These are phyloP conservation scores for Termitomyces sp. DNA, from an alignment of 768 basidiomycete genomes.

Conservation along the genomic window DNA sequence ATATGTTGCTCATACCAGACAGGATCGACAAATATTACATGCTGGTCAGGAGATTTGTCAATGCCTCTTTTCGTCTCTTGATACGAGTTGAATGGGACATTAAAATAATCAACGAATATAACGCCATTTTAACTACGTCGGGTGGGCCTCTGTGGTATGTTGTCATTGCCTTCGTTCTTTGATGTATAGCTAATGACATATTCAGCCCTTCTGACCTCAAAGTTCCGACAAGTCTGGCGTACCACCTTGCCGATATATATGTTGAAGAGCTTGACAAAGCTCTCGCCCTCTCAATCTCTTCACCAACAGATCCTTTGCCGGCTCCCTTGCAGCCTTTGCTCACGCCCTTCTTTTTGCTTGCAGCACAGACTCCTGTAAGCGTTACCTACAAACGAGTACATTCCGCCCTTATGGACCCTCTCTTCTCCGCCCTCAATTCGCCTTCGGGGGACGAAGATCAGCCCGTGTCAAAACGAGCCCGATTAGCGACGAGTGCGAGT, in stretches of 20 bases:
- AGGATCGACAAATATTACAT: conserved; percentile 98
- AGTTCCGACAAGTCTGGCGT: conserved; percentile 75
- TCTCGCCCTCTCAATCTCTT: conserved; percentile 33
- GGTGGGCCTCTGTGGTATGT: conserved; percentile 83
- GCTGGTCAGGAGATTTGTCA: conserved; percentile 85
- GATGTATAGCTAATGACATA: neutral
- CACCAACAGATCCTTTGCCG: conserved; percentile 40
- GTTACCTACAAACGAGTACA: conserved; percentile 74
- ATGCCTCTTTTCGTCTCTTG: conserved; percentile 81
- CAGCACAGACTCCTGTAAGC: conserved; percentile 61
- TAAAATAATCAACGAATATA: conserved; percentile 54
- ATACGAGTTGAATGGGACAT: conserved; percentile 67
- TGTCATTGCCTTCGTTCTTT: conserved; percentile 16
- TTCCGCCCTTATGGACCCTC: conserved; percentile 62
- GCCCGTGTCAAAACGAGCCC: conserved; percentile 43
- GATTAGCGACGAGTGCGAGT: conserved; percentile 23
- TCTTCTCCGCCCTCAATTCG: conserved; percentile 52
- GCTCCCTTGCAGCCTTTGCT: conserved; percentile 40
- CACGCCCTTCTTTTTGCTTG: conserved; percentile 68
- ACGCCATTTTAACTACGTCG: conserved; percentile 56
- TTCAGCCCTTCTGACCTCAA: conserved; percentile 64
- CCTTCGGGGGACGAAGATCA: conserved; percentile 35
- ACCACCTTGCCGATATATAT: conserved; percentile 88
- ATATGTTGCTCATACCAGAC: conserved; percentile 6
- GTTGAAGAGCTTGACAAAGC: conserved; percentile 84